phyloP scores from a whole-genome alignment of 2,329 filamentous ascomycete genomes.

The Verticillium klebahnii region DNA sequence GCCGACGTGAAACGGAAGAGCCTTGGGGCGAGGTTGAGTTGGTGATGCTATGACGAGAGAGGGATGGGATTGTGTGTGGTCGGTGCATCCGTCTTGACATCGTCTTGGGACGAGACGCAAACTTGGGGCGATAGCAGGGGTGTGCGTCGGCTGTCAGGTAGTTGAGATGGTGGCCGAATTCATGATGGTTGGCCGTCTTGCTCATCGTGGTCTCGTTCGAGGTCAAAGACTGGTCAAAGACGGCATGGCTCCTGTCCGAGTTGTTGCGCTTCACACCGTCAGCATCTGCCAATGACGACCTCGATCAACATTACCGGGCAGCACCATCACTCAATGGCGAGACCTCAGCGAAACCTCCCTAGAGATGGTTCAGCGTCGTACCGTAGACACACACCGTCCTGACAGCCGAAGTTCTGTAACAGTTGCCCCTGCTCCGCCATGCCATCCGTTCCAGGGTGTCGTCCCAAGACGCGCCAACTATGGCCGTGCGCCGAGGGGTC shows the following conservation, averaged over 20 bases:
- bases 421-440: neutral
- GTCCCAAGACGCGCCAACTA: neutral
- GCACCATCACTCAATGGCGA: neutral
- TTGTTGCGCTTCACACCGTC: neutral
- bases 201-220: neutral
- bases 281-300: neutral
- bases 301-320: neutral
- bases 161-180: neutral
- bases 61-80: neutral
- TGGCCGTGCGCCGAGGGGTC: neutral
- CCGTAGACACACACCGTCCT: neutral
- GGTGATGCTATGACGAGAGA: neutral
- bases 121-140: neutral
- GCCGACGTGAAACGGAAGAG: neutral
- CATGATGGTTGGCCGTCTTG: neutral
- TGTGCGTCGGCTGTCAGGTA: neutral
- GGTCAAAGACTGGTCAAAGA: neutral
- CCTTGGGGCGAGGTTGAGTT: neutral
- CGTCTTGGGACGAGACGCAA: neutral
- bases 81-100: neutral
- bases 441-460: neutral
- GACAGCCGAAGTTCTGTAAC: neutral
- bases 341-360: neutral
- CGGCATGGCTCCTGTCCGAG: neutral
- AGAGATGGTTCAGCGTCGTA: neutral